A percentile compares a stretch with the other conserved stretches of the same genome.
phyloP scores from a whole-genome alignment of 257 asterid species.

The Lycium ferocissimum region DNA sequence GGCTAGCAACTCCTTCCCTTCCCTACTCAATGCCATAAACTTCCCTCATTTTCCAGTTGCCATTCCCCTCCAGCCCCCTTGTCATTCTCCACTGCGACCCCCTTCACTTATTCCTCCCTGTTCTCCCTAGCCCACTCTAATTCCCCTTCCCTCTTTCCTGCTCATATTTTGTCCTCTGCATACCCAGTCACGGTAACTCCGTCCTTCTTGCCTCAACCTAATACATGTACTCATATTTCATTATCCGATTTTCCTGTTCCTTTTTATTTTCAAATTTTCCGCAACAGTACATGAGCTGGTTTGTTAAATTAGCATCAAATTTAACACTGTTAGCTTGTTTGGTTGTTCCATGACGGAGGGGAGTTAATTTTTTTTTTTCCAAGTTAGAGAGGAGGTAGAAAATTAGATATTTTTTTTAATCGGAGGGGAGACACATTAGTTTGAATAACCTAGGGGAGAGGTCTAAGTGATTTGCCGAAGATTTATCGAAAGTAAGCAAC shows the following conservation, averaged over 20 bases:
- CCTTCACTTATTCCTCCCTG: not conserved
- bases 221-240: not conserved
- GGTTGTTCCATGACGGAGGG: not conserved
- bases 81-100: not conserved
- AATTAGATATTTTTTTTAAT: not conserved
- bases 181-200: not conserved
- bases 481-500: not conserved
- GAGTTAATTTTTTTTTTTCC: not conserved
- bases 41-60: not conserved
- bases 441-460: not conserved
- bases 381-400: not conserved
- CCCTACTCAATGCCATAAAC: not conserved
- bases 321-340: not conserved
- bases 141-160: not conserved
- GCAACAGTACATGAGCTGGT: not conserved
- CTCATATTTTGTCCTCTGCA: not conserved
- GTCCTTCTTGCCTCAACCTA: not conserved
- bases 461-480: not conserved
- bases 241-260: not conserved
- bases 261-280: not conserved
- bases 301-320: not conserved
- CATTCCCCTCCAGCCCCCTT: not conserved
- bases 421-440: not conserved
- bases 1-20: not conserved
- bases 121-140: not conserved